Base-by-base conservation (phyloP, 345 rosid genomes). In the Boechera divaricarpa region DNA sequence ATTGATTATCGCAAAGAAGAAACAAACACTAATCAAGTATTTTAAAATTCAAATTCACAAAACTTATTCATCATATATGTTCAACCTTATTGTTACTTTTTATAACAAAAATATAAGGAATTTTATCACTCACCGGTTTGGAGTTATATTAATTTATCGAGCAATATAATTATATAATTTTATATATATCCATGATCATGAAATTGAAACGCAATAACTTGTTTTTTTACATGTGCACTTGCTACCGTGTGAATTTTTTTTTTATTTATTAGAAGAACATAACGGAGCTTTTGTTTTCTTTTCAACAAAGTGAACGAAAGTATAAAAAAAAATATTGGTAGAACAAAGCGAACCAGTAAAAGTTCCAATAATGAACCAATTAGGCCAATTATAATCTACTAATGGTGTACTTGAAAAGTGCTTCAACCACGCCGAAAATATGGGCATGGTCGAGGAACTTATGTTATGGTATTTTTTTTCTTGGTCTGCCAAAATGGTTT, bases 281-380 rank as follows among this genome's bases (percentile, higher is more conserved):
- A 39, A 16, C 18, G 2, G 33, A 15, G 2, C 35, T 29, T 5
- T 49, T 7, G 41, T 4, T 41, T 55, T 41, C 7, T 5, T 29
- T 7, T n/a, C 21, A 54, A 54, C 6, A 53, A 68, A 68, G 72
- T 68, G 61, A 32, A 48, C 13, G 10, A 49, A 49, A 45, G 8
- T 9, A 49, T 32, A 5, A 7, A 18, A 21, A 5, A 38, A 39
- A 62, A 28, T 52, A 63, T 66, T 35, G 59, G 24, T 35, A 47
- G 33, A 53, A 13, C 4, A 76, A 67, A 75, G 44, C 6, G 35
- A 49, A 29, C 26, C 21, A 39, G 41, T 51, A 52, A 49, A 75
- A 75, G 73, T 53, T 76, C 15, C 48, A 60, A 68, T 68, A 76
- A 60, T 68, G 45, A 39, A 69, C 18, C 44, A 76, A 68, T 29